Base-by-base conservation (phyloP, 768 basidiomycete genomes). In the Boletus subcaerulescens region DNA sequence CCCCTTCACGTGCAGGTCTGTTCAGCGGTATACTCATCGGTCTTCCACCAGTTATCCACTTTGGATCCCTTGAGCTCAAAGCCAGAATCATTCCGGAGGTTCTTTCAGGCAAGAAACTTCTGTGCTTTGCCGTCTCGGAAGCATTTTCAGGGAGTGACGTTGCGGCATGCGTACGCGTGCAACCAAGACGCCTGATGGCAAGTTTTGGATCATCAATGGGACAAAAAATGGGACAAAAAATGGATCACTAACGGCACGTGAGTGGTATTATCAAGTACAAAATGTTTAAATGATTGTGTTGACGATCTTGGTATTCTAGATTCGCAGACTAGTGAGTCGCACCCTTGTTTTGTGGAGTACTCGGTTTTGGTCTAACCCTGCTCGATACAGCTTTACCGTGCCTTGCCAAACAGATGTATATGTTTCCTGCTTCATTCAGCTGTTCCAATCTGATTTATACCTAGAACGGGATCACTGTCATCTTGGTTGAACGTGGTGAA, bases 41-140 rank as follows among this genome's bases (percentile, higher is more conserved):
- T 35, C 49, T 50, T 50, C 49, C 91, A 2, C 91, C 91, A 0
- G 81, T 93, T 33, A 74, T 93, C 55, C 92, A 93, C 73, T 96
- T 93, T 64, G 93, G 83, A 7, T 79, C 74, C 32, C 78, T 80
- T 3, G 83, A 78, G 44, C 71, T 94, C 47, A 41, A 50, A 29
- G 39, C 39, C 18, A 49, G 38, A 24, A 20, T 49, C 26, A 26
- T 49, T 29, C 48, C 48, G 3, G 48, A 49, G 11, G 38, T 18
- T 38, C 48, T 49, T 39, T n/a, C 26, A 14, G 38, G 48, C 38
- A 39, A 49, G 48, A 49, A 49, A 10, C 1, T 48, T 4, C 15
- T 29, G 4, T 49, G 48, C 7, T n/a, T 48, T 24, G 48, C 38
- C 17, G 24, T 48, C 48, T n/a, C 48, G 5, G 38, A 48, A 4